Percentiles rank a stretch among this genome's conserved stretches.
These are phyloP conservation scores for Alternaria ventricosa DNA, from an alignment of 2,329 filamentous ascomycete species.

Conservation along the genomic window DNA sequence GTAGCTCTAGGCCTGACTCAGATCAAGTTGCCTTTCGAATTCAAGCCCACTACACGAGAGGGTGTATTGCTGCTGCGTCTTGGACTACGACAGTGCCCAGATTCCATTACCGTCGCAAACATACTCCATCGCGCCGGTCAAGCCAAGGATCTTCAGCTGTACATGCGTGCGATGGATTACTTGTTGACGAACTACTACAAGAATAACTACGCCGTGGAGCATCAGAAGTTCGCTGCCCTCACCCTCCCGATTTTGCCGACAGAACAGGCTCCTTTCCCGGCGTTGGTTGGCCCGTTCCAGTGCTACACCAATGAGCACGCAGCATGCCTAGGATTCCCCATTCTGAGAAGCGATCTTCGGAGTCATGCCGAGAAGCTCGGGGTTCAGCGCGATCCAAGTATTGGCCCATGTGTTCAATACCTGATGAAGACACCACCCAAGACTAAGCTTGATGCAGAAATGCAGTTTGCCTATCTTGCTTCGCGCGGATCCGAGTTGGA, in stretches of 20 bases:
- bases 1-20: conserved; percentile 47
- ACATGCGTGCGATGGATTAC: conserved; percentile 77
- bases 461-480: conserved; percentile 83
- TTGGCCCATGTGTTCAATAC: conserved; percentile 75
- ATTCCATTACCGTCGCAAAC: conserved; percentile 74
- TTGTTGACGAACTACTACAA: conserved; percentile 80
- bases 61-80: conserved; percentile 75
- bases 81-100: conserved; percentile 75
- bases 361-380: conserved; percentile 85
- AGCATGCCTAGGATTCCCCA: conserved; percentile 78
- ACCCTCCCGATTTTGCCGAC: conserved; percentile 68
- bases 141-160: conserved; percentile 59
- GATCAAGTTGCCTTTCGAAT: conserved; percentile 78
- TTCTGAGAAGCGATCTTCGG: conserved; percentile 78
- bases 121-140: conserved; percentile 73
- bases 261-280: conserved; percentile 66
- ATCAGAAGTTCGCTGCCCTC: conserved; percentile 62
- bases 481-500: conserved; percentile 76
- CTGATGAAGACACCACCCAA: conserved; percentile 76
- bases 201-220: conserved; percentile 70
- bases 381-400: conserved; percentile 80
- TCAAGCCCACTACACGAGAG: conserved; percentile 63
- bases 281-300: conserved; percentile 72
- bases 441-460: conserved; percentile 68
- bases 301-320: conserved; percentile 85